phyloP scores from a whole-genome alignment of 441 rosid genomes.

The Jatropha multifida region DNA sequence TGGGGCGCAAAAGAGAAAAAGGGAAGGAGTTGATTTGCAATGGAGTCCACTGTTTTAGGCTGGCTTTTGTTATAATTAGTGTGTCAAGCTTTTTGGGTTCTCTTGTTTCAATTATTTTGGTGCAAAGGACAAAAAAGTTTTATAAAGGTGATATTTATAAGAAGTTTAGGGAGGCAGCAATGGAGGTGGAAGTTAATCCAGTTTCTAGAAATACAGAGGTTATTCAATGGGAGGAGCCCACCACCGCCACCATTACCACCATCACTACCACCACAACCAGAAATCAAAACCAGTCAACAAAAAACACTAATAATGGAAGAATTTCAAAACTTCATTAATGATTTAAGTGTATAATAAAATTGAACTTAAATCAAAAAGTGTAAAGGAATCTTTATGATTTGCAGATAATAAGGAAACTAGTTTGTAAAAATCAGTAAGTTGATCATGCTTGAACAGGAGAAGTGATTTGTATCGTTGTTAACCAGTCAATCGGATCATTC shows the following conservation, averaged over 20 bases:
- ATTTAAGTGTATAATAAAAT: too few relatives aligned
- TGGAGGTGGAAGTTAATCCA: slow-evolving; percentile 12
- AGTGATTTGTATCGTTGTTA: not conserved
- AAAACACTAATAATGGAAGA: not conserved
- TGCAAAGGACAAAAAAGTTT: slow-evolving; percentile 40
- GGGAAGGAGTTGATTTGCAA: slow-evolving; percentile 41
- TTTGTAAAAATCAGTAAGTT: not conserved
- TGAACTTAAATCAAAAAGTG: too few relatives aligned
- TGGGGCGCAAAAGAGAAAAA: slow-evolving; percentile 28
- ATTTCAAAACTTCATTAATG: too few relatives aligned
- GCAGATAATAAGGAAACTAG: too few relatives aligned
- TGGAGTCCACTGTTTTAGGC: slow-evolving; percentile 36
- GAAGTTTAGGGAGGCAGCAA: slow-evolving; percentile 33
- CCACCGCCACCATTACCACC: too few relatives aligned
- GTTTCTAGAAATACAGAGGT: not conserved
- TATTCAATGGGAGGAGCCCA: too few relatives aligned
- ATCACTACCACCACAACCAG: not conserved
- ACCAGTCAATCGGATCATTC: too few relatives aligned
- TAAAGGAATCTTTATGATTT: too few relatives aligned
- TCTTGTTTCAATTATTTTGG: slow-evolving; percentile 38
- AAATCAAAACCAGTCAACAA: not conserved
- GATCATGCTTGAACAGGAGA: not conserved
- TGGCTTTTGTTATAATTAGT: slow-evolving; percentile 37
- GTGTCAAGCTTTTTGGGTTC: slow-evolving; percentile 36
- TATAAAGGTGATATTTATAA: slow-evolving; percentile 42